Percentiles rank a stretch among this genome's conserved stretches.
These are phyloP conservation scores for Candida palmyrensis DNA, from an alignment of 805 yeast genomes.

Conservation along the genomic window DNA sequence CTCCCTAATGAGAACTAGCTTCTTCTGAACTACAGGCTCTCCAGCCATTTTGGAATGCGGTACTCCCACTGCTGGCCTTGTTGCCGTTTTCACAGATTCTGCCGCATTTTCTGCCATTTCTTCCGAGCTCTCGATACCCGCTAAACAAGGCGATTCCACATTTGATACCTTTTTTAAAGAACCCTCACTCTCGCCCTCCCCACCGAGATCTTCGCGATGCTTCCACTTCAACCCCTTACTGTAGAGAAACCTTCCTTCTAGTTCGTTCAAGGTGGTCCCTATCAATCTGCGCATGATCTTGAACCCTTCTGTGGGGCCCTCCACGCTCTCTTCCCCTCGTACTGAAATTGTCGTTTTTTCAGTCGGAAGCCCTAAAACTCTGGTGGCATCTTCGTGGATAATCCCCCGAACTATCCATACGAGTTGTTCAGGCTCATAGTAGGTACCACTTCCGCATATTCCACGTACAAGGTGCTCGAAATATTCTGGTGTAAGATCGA, in stretches of 20 bases:
- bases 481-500: constrained; percentile 2
- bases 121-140: neutral
- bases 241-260: constrained; percentile 13
- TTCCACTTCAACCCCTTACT: neutral
- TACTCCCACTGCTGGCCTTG: constrained; percentile 8
- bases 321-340: neutral
- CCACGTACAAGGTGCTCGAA: constrained; percentile 4
- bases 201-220: neutral
- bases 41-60: neutral
- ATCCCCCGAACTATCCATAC: constrained; percentile 10
- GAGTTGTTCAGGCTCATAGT: neutral
- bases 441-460: neutral
- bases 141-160: no score
- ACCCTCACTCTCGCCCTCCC: no score
- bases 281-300: constrained; percentile 12
- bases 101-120: neutral
- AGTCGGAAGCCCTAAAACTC: constrained; percentile 9
- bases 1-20: constrained; percentile 1
- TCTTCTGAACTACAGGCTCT: constrained; percentile 4
- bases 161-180: no score
- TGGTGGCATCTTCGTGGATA: constrained; percentile 10
- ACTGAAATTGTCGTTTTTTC: constrained; percentile 4
- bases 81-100: constrained; percentile 4
- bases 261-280: constrained; percentile 2
- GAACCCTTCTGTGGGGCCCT: constrained; percentile 12